Percentiles rank a stretch among this genome's conserved stretches.
Evolutionary conservation across 176 grass and related monocot species (phyloP).

Genomic region (Microstegium vimineum): DNA sequence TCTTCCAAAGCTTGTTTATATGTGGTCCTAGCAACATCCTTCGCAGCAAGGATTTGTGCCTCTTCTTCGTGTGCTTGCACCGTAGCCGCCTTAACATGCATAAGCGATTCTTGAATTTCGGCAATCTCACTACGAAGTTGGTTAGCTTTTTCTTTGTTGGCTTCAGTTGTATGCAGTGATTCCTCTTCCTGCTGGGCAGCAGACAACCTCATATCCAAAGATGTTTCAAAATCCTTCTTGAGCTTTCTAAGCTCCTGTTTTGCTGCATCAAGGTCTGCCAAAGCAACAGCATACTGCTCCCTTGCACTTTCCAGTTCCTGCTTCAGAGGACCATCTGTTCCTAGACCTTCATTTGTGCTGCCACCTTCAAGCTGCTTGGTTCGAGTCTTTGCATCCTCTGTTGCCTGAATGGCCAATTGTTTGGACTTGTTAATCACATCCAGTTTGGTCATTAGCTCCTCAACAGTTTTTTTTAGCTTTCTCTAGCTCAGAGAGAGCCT

Average conservation of each 20-base stretch:
- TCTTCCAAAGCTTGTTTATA: conserved; percentile 78
- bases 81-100: conserved; percentile 73
- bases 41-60: conserved; percentile 60
- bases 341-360: conserved; percentile 37
- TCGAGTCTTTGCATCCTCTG: conserved; percentile 67
- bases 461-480: conserved; percentile 76
- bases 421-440: conserved; percentile 80
- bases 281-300: conserved; percentile 65
- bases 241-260: conserved; percentile 90
- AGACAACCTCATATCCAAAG: conserved; percentile 70
- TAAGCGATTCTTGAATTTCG: conserved; percentile 65
- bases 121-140: conserved; percentile 69
- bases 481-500: conserved; percentile 75
- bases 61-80: conserved; percentile 81
- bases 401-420: conserved; percentile 66
- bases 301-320: conserved; percentile 73
- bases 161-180: conserved; percentile 57
- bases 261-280: conserved; percentile 78
- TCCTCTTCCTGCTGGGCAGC: conserved; percentile 75
- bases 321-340: conserved; percentile 59
- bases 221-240: conserved; percentile 88
- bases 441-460: conserved; percentile 64
- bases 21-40: conserved; percentile 55
- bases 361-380: conserved; percentile 65
- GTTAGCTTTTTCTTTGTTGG: conserved; percentile 57